Evolutionary conservation across 1,284 basidiomycete species (phyloP), one percentile per base, ranked within the genome.

Genomic region (Leccinum pallidistipes): DNA sequence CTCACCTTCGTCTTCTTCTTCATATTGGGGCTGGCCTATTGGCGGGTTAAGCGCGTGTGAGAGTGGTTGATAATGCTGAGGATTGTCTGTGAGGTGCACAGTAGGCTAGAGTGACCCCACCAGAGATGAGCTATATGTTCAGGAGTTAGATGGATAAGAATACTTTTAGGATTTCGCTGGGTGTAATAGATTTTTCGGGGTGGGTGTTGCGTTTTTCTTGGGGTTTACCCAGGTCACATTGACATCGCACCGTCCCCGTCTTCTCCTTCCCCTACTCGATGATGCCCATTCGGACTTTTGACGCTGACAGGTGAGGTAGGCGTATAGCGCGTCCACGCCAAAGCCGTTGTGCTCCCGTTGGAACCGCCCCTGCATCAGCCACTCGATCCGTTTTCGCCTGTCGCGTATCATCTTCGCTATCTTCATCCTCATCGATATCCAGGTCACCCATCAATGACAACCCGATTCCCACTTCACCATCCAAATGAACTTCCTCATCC

Each of bases 51-150:
- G 80, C 55, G 89, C 90, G 78, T 90, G 86, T 62, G 89, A 91
- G 69, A 91, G 81, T 50, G 89, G 86, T 66, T 90, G 88, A 77
- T 91, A 91, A 70, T 88, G 85, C 73, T 90, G 88, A 60, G 86
- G 85, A 71, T 88, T 87, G 76, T 88, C 87, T 87, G 89, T 90
- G 64, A 47, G 50, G 52, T 47, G 34, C 51, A 59, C 62, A 51
- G 50, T 12, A 16, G 55, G 43, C 36, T 62, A 47, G 38, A 57
- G 43, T 63, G 52, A 58, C 65, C 64, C 56, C 38, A 32, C 24
- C 27, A 11, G 12, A 55, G 53, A 68, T 68, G 65, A 61, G 64
- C 45, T 24, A 69, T 72, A 62, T 68, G 71, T 61, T 71, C 60
- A 66, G 58, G 71, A 65, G 68, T 52, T 60, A 60, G 63, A 65